Evolutionary conservation across 2,329 filamentous ascomycete genomes (phyloP).

Genomic region (Arthroderma sp.): DNA sequence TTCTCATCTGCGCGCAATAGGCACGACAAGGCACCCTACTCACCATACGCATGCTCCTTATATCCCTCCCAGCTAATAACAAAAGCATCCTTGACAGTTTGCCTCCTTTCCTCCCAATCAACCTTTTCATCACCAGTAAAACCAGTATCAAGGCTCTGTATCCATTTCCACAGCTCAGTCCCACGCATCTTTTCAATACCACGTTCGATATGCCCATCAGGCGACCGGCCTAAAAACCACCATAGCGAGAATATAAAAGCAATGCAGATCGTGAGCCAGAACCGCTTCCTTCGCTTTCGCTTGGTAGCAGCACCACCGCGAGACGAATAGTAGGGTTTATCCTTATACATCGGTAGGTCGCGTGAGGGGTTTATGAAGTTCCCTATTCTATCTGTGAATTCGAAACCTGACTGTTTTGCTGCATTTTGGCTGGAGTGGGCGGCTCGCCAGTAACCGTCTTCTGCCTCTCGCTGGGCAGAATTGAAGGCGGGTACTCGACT

Average conservation of each 20-base stretch:
- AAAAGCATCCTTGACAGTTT: conserved; percentile 80
- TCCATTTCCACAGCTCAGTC: conserved; percentile 42
- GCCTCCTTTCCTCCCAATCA: conserved; percentile 66
- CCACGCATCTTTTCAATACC: conserved; percentile 18
- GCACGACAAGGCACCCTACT: conserved; percentile 20
- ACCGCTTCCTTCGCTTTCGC: conserved; percentile 51
- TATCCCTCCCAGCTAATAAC: conserved; percentile 87
- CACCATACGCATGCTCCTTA: conserved; percentile 87
- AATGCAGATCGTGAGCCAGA: conserved; percentile 41
- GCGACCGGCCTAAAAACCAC: conserved; percentile 36
- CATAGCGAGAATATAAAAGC: conserved; percentile 50
- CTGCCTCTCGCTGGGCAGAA: conserved; percentile 49
- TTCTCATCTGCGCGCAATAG: neutral
- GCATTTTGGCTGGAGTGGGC: conserved; percentile 19
- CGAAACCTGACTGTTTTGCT: conserved; percentile 19
- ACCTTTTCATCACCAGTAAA: conserved; percentile 25
- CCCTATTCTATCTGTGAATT: conserved; percentile 49
- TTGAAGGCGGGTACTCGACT: conserved; percentile 57
- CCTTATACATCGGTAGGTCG: conserved; percentile 91
- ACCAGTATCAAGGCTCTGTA: conserved; percentile 37
- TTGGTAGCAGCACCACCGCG: conserved; percentile 34
- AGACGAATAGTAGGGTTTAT: conserved; percentile 68
- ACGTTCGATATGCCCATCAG: neutral
- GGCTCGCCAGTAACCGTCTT: conserved; percentile 53
- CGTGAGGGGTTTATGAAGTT: conserved; percentile 50